Evolutionary conservation across 148 eudicot genomes (phyloP), one percentile per base, ranked within the genome.

Genomic region (Rheum nobile): DNA sequence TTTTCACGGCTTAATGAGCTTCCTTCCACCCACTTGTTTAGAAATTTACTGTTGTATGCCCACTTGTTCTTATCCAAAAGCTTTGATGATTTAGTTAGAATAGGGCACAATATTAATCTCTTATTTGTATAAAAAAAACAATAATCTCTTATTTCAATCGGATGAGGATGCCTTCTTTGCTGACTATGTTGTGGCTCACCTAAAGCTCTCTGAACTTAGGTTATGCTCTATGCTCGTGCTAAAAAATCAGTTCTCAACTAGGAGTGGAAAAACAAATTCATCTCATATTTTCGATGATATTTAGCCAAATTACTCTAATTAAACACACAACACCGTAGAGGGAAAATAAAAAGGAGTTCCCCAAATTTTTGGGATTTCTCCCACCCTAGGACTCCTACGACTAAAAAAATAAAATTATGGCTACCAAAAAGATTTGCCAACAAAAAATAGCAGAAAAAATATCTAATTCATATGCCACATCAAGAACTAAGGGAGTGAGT

Each of bases 141-240:
- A n/a, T 19, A 16, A 28, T 34, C 0, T n/a, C 5, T 54, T 48
- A 22, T 68, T 43, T 10, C 71, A 63, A 12, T 78, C 89, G 98
- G 98, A 93, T 72, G 98, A 93, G 76, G 98, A 93, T 82, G 97
- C 95, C 11, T 93, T 93, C 95, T 91, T 93, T 71, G 90, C 88
- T 1, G 95, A 93, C 76, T 93, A 93, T 83, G 92, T 95, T 8
- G 92, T 71, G 77, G 82, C 98, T 75, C 98, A 93, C 82, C 26
- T 83, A 85, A 93, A 91, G 80, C 93, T 93, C 52, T 93, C 97
- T 57, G 98, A 93, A 77, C 83, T 93, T 19, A 97, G 98, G 98
- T 92, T 85, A 79, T 75, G 63, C 61, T 69, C 12, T 3, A 8
- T 0, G 1, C 4, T 37, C 24, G n/a, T n/a, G n/a, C n/a, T n/a